Conservation (phyloP, 345 rosid genomes). For the Bruguiera parviflora region DNA sequence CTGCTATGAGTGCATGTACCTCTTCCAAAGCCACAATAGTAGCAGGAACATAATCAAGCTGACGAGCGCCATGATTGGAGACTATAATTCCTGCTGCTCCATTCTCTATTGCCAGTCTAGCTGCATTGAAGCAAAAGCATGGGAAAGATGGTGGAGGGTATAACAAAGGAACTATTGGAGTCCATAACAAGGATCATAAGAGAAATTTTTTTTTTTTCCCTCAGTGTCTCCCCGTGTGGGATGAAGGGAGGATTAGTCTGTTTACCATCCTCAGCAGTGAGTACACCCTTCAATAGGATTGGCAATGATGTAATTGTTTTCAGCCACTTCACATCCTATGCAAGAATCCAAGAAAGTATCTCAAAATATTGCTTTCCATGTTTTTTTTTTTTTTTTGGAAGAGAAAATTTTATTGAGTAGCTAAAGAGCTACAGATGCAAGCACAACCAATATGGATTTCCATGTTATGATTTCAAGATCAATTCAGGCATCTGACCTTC, state of each 20-base stretch:
- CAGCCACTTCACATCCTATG: conserved; percentile 85
- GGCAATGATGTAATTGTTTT: conserved; percentile 87
- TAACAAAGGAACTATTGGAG: neutral
- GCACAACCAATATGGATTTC: no score
- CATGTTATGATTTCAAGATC: neutral
- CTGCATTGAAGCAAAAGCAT: conserved; percentile 33
- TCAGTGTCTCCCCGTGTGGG: neutral
- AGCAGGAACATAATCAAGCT: conserved; percentile 87
- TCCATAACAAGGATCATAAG: neutral
- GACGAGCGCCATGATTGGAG: conserved; percentile 95
- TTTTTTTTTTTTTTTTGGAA: no score
- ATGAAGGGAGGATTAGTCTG: conserved; percentile 5
- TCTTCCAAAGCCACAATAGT: conserved; percentile 85
- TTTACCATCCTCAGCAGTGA: conserved; percentile 88
- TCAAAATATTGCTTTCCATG: neutral
- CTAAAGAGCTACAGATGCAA: no score
- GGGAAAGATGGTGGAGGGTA: neutral
- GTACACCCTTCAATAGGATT: conserved; percentile 85
- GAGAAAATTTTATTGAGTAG: no score
- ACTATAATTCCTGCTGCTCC: conserved; percentile 94
- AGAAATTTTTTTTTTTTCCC: neutral
- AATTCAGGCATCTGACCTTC: conserved; percentile 47
- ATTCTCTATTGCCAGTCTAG: conserved; percentile 56
- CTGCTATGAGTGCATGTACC: conserved; percentile 31
- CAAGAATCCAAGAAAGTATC: neutral